Conservation (phyloP, 2,329 filamentous ascomycete species). For the Fusarium sp. region DNA sequence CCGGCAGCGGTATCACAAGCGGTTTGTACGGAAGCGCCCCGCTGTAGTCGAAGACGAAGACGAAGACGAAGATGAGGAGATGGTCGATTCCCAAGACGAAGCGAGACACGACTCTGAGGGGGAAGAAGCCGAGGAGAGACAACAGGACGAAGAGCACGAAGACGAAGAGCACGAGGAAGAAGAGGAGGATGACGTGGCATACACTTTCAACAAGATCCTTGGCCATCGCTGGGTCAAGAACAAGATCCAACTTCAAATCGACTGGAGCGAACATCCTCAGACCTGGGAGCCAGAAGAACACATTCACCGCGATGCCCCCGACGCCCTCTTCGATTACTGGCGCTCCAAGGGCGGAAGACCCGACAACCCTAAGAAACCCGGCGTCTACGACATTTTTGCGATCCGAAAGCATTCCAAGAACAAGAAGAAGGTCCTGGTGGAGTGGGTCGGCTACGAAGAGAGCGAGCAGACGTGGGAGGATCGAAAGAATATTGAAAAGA, state of each 20-base stretch:
- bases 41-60: not conserved
- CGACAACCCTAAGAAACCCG: conserved; percentile 43
- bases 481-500: conserved; percentile 37
- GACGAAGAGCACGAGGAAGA: not conserved
- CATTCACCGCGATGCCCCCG: conserved; percentile 47
- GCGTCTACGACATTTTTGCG: conserved; percentile 47
- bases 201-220: conserved; percentile 36
- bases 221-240: conserved; percentile 45
- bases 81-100: not conserved
- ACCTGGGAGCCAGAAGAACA: conserved; percentile 50
- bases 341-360: conserved; percentile 45
- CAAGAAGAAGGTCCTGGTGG: conserved; percentile 45
- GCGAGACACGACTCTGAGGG: not conserved
- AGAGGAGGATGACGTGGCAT: conserved; percentile 21
- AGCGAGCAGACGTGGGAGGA: conserved; percentile 47
- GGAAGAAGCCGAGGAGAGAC: not conserved
- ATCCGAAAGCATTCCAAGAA: conserved; percentile 46
- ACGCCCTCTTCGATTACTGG: conserved; percentile 49
- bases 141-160: conserved; percentile 5
- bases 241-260: conserved; percentile 45
- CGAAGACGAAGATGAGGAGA: conserved; percentile 2
- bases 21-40: not conserved
- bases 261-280: conserved; percentile 44
- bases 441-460: conserved; percentile 50
- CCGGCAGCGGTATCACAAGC: not conserved